phyloP scores from a whole-genome alignment of 2,329 filamentous ascomycete species.

The Clarireedia homoeocarpa region DNA sequence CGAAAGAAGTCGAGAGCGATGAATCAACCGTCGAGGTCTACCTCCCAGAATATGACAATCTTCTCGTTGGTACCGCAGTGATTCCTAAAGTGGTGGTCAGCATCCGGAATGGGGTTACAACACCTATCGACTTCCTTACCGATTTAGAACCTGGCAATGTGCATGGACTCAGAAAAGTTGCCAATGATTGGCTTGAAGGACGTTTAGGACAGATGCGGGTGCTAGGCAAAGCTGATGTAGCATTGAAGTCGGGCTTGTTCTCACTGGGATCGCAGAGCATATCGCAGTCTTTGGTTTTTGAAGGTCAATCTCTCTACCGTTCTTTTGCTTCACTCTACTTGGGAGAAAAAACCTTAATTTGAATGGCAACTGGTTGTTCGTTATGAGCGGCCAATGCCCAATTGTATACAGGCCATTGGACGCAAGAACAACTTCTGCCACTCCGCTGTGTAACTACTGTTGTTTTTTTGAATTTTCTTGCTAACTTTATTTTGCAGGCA shows the following conservation, averaged over 20 bases:
- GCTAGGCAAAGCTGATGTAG: conserved; percentile 64
- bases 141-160: conserved; percentile 70
- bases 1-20: conserved; percentile 65
- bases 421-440: not conserved
- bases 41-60: conserved; percentile 73
- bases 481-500: conserved; percentile 37
- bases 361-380: conserved; percentile 5
- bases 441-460: not conserved
- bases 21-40: conserved; percentile 68
- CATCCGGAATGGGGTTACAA: conserved; percentile 70
- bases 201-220: conserved; percentile 64
- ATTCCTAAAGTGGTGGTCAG: conserved; percentile 70
- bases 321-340: conserved; percentile 54
- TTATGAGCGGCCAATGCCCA: conserved; percentile 8
- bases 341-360: conserved; percentile 46
- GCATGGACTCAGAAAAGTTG: conserved; percentile 68
- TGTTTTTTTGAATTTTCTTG: conserved; percentile 1
- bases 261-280: conserved; percentile 70
- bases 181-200: conserved; percentile 83
- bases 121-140: conserved; percentile 69
- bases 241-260: conserved; percentile 71
- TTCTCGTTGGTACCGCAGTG: conserved; percentile 67
- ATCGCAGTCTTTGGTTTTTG: conserved; percentile 66
- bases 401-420: conserved; percentile 11
- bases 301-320: conserved; percentile 70